Evolutionary conservation across 2,329 filamentous ascomycete species (phyloP).

Genomic region (Diaporthe australafricana): DNA sequence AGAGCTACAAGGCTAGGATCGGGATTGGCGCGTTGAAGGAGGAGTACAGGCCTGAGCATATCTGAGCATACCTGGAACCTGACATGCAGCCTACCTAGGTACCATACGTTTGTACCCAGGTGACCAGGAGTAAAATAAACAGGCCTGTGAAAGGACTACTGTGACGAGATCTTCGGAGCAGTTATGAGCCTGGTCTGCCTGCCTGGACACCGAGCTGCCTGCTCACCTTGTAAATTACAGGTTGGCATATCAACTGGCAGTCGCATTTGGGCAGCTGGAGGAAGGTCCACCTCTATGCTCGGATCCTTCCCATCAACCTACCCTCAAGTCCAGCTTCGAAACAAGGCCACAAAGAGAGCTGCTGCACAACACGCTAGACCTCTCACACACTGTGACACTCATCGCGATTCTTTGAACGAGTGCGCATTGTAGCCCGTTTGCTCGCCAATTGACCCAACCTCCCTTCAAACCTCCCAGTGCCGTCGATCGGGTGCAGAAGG

Average conservation of each 20-base stretch:
- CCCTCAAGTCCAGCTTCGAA: constrained; percentile 12
- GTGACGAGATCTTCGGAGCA: neutral
- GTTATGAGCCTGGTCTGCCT: neutral
- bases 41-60: constrained; percentile 28
- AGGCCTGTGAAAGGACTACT: too few relatives aligned
- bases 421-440: neutral
- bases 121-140: neutral
- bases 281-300: neutral
- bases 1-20: constrained; percentile 19
- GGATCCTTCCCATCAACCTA: neutral
- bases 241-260: neutral
- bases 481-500: neutral
- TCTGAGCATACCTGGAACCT: neutral
- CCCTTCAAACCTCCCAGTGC: neutral
- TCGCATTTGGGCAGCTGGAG: neutral
- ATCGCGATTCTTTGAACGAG: neutral
- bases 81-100: neutral
- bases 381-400: neutral
- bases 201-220: too few relatives aligned
- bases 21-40: constrained; percentile 31
- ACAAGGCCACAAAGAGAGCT: neutral
- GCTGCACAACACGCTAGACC: neutral
- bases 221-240: neutral
- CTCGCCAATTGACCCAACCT: neutral
- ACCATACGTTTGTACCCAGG: neutral